Base-by-base conservation (phyloP, 805 yeast genomes). In the Tetrapisispora nanseiensis region DNA sequence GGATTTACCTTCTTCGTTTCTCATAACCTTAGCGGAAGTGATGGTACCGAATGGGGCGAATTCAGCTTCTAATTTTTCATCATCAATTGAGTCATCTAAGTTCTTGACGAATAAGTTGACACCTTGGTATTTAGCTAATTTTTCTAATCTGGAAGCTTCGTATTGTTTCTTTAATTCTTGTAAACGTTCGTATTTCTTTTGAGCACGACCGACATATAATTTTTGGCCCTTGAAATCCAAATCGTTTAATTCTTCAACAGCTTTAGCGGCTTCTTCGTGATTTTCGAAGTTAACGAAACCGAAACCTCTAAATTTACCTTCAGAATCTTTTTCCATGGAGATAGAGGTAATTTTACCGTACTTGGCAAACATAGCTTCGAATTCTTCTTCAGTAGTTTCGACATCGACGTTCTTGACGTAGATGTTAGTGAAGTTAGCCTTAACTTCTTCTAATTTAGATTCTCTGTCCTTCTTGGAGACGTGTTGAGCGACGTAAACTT, bases 141-240 rank as follows among this genome's bases (percentile, higher is more conserved):
- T 86, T 74, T 92, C 97, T 66, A 83, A 75, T 67, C 95, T 81
- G 56, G 83, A 81, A 55, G 84, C 78, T 71, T 92, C 97, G 73
- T 86, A 82, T 73, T 86, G 95, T 71, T 82, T 82, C 75, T 84
- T 86, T 69, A 92, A 83, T 71, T 87, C 95, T 73, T 86, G 95
- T 63, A 81, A 69, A 76, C 98, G 89, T 78, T 92, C 98, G 69
- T 84, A 76, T 79, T 87, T 90, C 87, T 87, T 90, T 76, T 92
- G 98, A 56, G 98, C 98, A 71, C 98, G 86, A 61, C 97, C 96
- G 61, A 90, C 98, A 67, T 80, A 92, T 52, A 92, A 70, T 68
- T 73, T 77, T 73, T 85, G 86, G 61, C 92, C 94, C 59, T 78
- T 79, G 66, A 82, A 67, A 63, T 92, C 97, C 56, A 68, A 71